Percentiles rank a stretch among this genome's conserved stretches.
Conservation (phyloP, 257 asterid genomes). For the Hygrophila difformis region DNA sequence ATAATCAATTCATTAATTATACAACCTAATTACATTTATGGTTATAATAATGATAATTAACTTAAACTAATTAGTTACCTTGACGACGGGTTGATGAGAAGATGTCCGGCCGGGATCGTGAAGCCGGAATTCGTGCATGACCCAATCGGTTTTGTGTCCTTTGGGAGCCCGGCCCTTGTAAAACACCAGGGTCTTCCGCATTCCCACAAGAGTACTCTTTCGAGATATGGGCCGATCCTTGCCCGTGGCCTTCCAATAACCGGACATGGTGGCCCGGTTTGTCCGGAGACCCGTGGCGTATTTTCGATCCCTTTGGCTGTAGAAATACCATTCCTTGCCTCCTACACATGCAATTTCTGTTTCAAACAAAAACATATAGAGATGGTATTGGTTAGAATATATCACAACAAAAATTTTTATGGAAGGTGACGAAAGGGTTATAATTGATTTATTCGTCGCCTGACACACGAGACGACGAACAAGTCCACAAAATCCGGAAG, state of each 20-base stretch:
- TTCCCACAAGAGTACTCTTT: conserved; percentile 57
- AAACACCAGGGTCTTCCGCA: conserved; percentile 85
- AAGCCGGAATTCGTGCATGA: conserved; percentile 83
- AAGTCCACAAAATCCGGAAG: no score
- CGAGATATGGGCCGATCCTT: conserved; percentile 50
- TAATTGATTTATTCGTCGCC: conserved; percentile 17
- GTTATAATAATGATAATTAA: no score
- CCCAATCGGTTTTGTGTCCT: conserved; percentile 80
- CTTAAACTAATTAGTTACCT: no score
- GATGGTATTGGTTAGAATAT: not conserved
- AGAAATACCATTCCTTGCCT: conserved; percentile 72
- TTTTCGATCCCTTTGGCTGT: conserved; percentile 72
- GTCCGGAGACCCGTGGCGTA: conserved; percentile 80
- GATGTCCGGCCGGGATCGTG: conserved; percentile 23
- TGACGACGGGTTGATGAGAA: no score
- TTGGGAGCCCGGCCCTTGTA: conserved; percentile 90
- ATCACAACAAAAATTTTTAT: not conserved
- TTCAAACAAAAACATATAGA: not conserved
- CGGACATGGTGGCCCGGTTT: conserved; percentile 71
- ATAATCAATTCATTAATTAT: no score
- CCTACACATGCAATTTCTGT: conserved; percentile 69
- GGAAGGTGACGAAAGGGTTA: no score
- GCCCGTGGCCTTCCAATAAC: conserved; percentile 96
- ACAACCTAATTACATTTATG: no score
- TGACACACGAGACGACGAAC: no score